Evolutionary conservation across 257 asterid genomes (phyloP).

Genomic region (Petunia secreta): DNA sequence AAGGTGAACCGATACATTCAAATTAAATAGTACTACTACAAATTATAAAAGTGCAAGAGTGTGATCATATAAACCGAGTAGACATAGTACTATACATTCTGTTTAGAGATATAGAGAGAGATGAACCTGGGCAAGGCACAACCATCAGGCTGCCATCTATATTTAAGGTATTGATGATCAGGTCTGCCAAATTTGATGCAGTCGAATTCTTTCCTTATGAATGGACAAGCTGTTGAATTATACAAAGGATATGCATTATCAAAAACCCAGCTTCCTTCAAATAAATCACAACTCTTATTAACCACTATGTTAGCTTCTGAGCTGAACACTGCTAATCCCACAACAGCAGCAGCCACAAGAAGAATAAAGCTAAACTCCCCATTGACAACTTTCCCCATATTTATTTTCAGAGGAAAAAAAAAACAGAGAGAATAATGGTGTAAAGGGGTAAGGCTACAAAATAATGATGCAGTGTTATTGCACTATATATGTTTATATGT

Average conservation of each 20-base stretch:
- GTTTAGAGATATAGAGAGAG: neutral
- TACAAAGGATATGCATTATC: constrained; percentile 68
- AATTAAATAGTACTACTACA: neutral
- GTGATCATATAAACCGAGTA: no score
- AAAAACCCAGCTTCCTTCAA: constrained; percentile 65
- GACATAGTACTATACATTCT: neutral
- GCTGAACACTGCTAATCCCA: neutral
- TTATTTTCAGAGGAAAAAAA: neutral
- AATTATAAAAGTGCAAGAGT: no score
- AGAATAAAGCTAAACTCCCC: neutral
- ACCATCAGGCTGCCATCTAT: constrained; percentile 66
- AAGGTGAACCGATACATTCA: neutral
- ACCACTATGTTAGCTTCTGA: neutral
- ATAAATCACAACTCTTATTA: constrained; percentile 47
- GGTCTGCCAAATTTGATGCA: constrained; percentile 67
- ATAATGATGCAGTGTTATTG: neutral
- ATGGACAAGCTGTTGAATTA: constrained; percentile 54
- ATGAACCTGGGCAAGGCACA: constrained; percentile 57
- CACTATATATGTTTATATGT: neutral
- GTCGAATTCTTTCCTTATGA: constrained; percentile 59
- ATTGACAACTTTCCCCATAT: neutral
- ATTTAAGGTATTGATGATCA: constrained; percentile 58
- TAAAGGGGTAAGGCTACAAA: neutral
- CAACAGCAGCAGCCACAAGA: neutral
- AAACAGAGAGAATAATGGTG: neutral